These are phyloP conservation scores for Starmerella cellae DNA, from an alignment of 805 yeast species.

Conservation along the genomic window DNA sequence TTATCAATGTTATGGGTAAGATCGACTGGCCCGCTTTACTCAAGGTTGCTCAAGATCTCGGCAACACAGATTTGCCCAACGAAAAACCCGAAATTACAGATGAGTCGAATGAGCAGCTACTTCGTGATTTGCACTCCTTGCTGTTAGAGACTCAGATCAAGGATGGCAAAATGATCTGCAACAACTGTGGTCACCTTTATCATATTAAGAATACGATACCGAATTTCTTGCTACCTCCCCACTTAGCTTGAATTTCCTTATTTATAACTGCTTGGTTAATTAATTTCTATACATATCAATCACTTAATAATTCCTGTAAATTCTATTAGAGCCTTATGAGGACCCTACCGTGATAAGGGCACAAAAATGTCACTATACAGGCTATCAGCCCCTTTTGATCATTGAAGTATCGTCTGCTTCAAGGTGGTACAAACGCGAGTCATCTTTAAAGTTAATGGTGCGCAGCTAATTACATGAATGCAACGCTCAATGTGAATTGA, in stretches of 20 bases:
- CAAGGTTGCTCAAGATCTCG: slow-evolving; percentile 60
- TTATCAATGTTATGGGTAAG: slow-evolving; percentile 61
- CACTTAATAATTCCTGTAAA: too few relatives aligned
- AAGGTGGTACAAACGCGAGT: too few relatives aligned
- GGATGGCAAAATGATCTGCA: slow-evolving; percentile 83
- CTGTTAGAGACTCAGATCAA: slow-evolving; percentile 73
- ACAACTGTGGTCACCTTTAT: slow-evolving; percentile 74
- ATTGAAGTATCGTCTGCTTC: too few relatives aligned
- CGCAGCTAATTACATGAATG: too few relatives aligned
- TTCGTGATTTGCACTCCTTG: slow-evolving; percentile 63
- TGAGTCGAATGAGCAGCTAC: slow-evolving; percentile 35
- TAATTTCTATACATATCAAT: too few relatives aligned
- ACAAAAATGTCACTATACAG: too few relatives aligned
- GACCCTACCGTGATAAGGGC: too few relatives aligned
- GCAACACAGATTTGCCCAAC: slow-evolving; percentile 38
- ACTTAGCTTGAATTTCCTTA: slow-evolving; percentile 49
- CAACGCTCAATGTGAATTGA: too few relatives aligned
- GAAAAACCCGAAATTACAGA: slow-evolving; percentile 28
- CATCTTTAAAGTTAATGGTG: too few relatives aligned
- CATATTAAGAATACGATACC: slow-evolving; percentile 89
- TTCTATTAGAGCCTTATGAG: too few relatives aligned
- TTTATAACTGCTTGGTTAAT: too few relatives aligned
- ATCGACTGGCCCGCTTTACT: slow-evolving; percentile 81
- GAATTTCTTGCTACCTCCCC: slow-evolving; percentile 88
- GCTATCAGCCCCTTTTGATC: too few relatives aligned